A percentile compares a stretch with the other conserved stretches of the same genome.
Evolutionary conservation across 2,329 filamentous ascomycete species (phyloP).

Genomic region (Mollisia scopiformis): DNA sequence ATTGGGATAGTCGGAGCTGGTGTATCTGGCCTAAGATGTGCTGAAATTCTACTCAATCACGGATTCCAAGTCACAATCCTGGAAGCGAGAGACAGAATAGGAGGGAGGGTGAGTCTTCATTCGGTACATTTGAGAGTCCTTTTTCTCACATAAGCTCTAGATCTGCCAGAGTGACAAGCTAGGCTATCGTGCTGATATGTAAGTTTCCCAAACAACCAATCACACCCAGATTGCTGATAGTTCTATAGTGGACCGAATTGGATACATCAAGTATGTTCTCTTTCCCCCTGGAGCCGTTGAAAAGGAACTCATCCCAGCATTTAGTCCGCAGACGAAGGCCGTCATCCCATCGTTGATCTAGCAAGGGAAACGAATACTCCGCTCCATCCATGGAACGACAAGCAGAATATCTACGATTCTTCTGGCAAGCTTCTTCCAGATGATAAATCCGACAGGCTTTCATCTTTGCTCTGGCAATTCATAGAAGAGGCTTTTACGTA

Average conservation of each 20-base stretch:
- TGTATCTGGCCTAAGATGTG: slow-evolving; percentile 57
- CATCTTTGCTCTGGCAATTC: slow-evolving; percentile 52
- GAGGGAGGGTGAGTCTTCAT: slow-evolving; percentile 42
- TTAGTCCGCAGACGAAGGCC: slow-evolving; percentile 38
- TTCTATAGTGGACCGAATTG: slow-evolving; percentile 32
- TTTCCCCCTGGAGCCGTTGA: neutral
- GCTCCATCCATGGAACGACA: slow-evolving; percentile 50
- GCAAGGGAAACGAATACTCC: slow-evolving; percentile 51
- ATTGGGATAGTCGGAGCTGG: slow-evolving; percentile 57
- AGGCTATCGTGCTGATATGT: slow-evolving; percentile 37
- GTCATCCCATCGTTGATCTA: slow-evolving; percentile 54
- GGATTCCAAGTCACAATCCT: slow-evolving; percentile 59
- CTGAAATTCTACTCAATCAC: slow-evolving; percentile 55
- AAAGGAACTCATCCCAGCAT: neutral
- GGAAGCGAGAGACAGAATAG: slow-evolving; percentile 57
- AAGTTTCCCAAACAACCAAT: slow-evolving; percentile 6
- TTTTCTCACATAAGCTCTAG: slow-evolving; percentile 4
- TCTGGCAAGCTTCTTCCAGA: slow-evolving; percentile 41
- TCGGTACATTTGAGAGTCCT: neutral
- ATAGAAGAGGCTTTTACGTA: slow-evolving; percentile 55
- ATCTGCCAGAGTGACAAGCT: slow-evolving; percentile 23
- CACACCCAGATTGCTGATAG: neutral
- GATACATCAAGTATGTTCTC: slow-evolving; percentile 29
- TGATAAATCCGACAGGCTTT: slow-evolving; percentile 31
- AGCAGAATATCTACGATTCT: slow-evolving; percentile 46